Conservation (phyloP, 1,284 basidiomycete species). For the Austropuccinia psidii region DNA sequence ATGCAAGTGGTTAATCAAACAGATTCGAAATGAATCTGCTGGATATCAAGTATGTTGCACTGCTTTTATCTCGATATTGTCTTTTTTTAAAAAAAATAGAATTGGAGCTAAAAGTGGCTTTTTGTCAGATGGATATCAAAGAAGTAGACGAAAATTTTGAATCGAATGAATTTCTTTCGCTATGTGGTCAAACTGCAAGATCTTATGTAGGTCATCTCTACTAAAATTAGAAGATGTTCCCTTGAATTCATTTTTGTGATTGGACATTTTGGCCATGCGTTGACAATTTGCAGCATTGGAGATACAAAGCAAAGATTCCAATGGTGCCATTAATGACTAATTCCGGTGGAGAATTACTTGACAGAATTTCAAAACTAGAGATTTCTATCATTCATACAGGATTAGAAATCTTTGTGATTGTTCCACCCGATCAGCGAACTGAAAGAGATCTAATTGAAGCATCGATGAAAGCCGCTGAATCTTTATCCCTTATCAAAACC, state of each 20-base stretch:
- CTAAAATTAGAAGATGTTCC: no score
- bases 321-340: background rate
- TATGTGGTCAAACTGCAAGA: background rate
- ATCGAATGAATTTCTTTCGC: slow-evolving; percentile 3
- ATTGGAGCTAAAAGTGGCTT: background rate
- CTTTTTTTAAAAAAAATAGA: background rate
- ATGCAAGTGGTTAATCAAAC: slow-evolving; percentile 2
- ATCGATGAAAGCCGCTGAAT: background rate
- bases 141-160: slow-evolving; percentile 3
- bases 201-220: slow-evolving; percentile 7
- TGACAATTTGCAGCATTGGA: slow-evolving; percentile 30
- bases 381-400: slow-evolving; percentile 15
- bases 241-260: background rate
- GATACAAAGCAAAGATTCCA: slow-evolving; percentile 4
- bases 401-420: slow-evolving; percentile 18
- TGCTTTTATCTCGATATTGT: background rate
- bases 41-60: background rate
- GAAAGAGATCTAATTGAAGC: background rate
- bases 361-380: background rate
- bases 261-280: no score
- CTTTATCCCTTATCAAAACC: background rate
- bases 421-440: background rate
- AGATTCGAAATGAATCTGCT: slow-evolving; percentile 1
- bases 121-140: background rate
- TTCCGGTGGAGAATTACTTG: background rate